A percentile compares a stretch with the other conserved stretches of the same genome.
These are phyloP conservation scores for Alloteropsis semialata DNA, from an alignment of 176 grass and related monocot genomes.

Conservation along the genomic window DNA sequence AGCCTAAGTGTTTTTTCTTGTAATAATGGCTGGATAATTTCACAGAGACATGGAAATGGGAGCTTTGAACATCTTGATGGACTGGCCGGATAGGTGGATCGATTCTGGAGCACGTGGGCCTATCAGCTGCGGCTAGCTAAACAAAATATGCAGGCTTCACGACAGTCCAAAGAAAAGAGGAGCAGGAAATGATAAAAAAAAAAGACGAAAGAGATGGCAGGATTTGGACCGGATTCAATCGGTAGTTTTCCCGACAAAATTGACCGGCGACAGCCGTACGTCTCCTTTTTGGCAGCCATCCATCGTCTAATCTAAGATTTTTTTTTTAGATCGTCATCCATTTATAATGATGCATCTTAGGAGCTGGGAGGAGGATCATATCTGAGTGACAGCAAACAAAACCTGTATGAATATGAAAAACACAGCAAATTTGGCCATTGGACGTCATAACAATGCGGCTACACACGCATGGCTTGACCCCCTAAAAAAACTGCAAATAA, in stretches of 20 bases:
- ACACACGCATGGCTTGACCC: neutral
- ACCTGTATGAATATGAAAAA: neutral
- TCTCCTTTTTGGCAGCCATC: neutral
- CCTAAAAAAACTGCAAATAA: neutral
- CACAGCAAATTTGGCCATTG: neutral
- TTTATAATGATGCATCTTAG: neutral
- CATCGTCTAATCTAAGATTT: neutral
- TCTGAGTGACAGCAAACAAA: neutral
- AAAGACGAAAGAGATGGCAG: neutral
- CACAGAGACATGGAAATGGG: too few species aligned
- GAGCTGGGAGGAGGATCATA: neutral
- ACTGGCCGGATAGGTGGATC: neutral
- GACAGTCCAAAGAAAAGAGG: neutral
- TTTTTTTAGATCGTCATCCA: neutral
- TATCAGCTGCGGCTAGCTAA: neutral
- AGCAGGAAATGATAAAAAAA: neutral
- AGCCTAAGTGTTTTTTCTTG: too few species aligned
- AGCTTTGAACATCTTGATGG: neutral
- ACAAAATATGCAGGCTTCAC: neutral
- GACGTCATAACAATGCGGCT: neutral
- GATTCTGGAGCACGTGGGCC: neutral
- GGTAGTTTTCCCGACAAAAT: slow-evolving; percentile 29
- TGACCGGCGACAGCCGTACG: slow-evolving; percentile 11
- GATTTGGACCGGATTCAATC: slow-evolving; percentile 20
- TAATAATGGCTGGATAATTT: too few species aligned